Base-by-base conservation (phyloP, 129 eudicot species). In the Ambrosia artemisiifolia region DNA sequence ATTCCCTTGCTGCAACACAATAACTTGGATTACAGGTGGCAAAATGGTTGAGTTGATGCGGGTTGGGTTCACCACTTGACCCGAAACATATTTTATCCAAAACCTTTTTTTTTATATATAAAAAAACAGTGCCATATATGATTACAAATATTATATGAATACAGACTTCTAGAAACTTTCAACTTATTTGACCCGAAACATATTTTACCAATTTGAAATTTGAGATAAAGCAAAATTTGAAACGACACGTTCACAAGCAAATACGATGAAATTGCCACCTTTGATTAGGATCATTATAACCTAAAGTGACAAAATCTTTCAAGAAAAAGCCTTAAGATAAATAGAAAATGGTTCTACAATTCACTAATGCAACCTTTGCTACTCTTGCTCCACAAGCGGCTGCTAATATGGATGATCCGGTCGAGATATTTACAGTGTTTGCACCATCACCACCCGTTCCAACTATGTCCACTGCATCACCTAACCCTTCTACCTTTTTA, bases 361-460 rank as follows among this genome's bases (percentile, higher is more conserved):
- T 73, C 24, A 67, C 17, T 2, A 60, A 59, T 20, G 63, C 12
- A 35, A 88, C 90, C 94, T 88, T 88, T 53, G 94, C 94, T 71
- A 88, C 94, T 85, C 65, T 82, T 44, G 90, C 90, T 70, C 94
- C 94, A 69, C 90, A 84, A 24, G 94, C 87, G 2, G 94, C 94
- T 18, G 94, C 85, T 5, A 88, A 84, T 55, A 88, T 88, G 18
- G 94, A 85, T 69, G 94, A 88, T 32, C 94, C 94, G 13, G 94
- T 88, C 16, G 94, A 88, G 14, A 88, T 88, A 63, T 88, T 88
- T 72, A 88, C 94, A 2, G 90, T 88, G 51, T 88, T 88, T 64
- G 94, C 94, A 53, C 94, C 94, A 61, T 88, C 94, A 67, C 94
- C 94, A n/a, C 94, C 90, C 0, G 94, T 88, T 57, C 94, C 94